Evolutionary conservation across 495 filamentous ascomycete genomes (phyloP).

Genomic region (Ramalina peruviana): DNA sequence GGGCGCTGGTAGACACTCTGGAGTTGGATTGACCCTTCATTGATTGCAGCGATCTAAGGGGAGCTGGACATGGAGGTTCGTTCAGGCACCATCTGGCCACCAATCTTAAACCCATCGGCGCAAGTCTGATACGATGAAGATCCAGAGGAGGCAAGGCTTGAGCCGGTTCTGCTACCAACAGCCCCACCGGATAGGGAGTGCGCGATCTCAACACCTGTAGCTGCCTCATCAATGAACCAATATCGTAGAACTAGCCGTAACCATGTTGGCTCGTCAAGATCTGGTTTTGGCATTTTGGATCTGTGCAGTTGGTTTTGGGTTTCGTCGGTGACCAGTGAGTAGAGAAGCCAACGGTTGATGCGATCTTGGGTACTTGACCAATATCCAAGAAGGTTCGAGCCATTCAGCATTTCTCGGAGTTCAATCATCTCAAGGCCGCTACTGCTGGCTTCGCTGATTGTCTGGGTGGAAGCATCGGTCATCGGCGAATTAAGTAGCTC

Average conservation of each 20-base stretch:
- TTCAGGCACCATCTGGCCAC: too few species aligned
- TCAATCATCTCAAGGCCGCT: background rate
- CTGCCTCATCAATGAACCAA: constrained; percentile 9
- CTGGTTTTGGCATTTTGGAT: background rate
- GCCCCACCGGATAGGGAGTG: constrained; percentile 4
- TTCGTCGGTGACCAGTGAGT: constrained; percentile 2
- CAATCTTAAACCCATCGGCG: background rate
- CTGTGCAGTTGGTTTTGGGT: constrained; percentile 1
- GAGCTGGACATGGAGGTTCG: constrained; percentile 22
- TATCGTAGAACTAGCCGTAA: constrained; percentile 15
- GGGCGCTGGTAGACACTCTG: constrained; percentile 85
- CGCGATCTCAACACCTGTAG: constrained; percentile 1
- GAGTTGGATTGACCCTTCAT: constrained; percentile 99
- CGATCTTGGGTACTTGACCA: constrained; percentile 7
- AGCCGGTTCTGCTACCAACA: constrained; percentile 2
- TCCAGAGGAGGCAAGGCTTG: background rate
- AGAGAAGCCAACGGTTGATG: constrained; percentile 8
- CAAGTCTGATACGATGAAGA: background rate
- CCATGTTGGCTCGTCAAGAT: constrained; percentile 3
- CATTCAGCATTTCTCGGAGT: background rate
- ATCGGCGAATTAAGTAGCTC: background rate
- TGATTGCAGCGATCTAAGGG: constrained; percentile 45
- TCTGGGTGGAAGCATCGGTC: background rate
- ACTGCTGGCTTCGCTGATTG: background rate
- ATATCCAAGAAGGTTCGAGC: constrained; percentile 2